Evolutionary conservation across 805 yeast species (phyloP).

Genomic region (Sugiyamaella americana): DNA sequence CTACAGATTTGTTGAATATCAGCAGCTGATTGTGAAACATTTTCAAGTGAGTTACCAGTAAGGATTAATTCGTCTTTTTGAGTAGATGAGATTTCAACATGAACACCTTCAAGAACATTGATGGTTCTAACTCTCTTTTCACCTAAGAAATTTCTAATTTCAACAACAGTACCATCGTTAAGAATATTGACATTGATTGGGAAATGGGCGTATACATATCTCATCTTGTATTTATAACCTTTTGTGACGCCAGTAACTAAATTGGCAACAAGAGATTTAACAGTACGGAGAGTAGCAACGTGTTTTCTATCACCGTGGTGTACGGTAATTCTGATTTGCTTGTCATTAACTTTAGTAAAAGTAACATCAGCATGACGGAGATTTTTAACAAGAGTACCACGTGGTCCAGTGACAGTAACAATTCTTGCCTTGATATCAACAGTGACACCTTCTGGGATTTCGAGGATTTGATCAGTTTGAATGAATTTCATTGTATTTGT

Average conservation of each 20-base stretch:
- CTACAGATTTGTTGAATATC: constrained; percentile 96
- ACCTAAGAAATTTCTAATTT: constrained; percentile 99
- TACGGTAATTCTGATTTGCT: constrained; percentile 78
- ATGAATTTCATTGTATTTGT: constrained; percentile 88
- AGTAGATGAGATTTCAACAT: constrained; percentile 68
- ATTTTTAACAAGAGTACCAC: constrained; percentile 89
- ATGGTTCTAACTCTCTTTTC: constrained; percentile 95
- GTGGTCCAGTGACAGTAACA: constrained; percentile 92
- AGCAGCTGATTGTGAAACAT: constrained; percentile 97
- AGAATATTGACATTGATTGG: constrained; percentile 96
- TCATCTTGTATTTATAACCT: constrained; percentile 99
- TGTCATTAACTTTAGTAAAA: constrained; percentile 67
- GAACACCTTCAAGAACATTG: constrained; percentile 83
- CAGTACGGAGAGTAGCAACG: constrained; percentile 99
- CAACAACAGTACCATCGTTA: constrained; percentile 73
- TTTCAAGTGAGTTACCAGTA: constrained; percentile 93
- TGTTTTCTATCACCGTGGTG: constrained; percentile 99
- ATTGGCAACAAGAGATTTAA: constrained; percentile 90
- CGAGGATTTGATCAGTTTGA: constrained; percentile 78
- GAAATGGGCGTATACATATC: constrained; percentile 99
- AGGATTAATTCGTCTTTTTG: constrained; percentile 94
- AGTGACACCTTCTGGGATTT: constrained; percentile 87
- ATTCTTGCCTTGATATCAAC: constrained; percentile 86
- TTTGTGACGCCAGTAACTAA: constrained; percentile 97
- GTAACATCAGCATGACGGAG: constrained; percentile 93